These are phyloP conservation scores for Trypanosoma congolense DNA, from an alignment of 208 protist species.

Conservation along the genomic window DNA sequence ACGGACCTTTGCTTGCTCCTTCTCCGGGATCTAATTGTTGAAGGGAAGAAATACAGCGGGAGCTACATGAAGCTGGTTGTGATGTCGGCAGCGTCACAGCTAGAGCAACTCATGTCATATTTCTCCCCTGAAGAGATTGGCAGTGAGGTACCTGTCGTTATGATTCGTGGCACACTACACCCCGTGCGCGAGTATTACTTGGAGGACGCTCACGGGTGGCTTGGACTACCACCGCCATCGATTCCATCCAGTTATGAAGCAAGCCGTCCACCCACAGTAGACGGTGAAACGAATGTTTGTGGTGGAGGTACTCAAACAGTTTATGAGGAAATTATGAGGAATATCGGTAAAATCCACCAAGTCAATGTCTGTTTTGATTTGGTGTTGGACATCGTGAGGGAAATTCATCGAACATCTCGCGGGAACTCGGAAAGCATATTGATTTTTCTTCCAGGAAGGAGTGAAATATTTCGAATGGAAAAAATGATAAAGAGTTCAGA, in stretches of 20 bases:
- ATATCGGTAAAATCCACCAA: slow-evolving; percentile 54
- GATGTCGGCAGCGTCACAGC: slow-evolving; percentile 93
- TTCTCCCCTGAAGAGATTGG: slow-evolving; percentile 36
- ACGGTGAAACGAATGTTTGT: slow-evolving; percentile 4
- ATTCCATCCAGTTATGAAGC: slow-evolving; percentile 34
- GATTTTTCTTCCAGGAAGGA: slow-evolving; percentile 89
- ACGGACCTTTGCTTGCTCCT: slow-evolving; percentile 82
- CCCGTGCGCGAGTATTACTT: slow-evolving; percentile 81
- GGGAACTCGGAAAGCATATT: slow-evolving; percentile 70
- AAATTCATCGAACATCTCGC: slow-evolving; percentile 37
- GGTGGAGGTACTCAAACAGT: slow-evolving; percentile 8
- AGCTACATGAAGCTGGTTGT: slow-evolving; percentile 94
- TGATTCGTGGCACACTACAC: slow-evolving; percentile 83
- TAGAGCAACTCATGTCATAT: slow-evolving; percentile 72
- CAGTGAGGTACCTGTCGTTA: slow-evolving; percentile 48
- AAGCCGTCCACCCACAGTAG: slow-evolving; percentile 6
- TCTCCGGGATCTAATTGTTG: slow-evolving; percentile 55
- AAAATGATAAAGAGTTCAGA: slow-evolving; percentile 43
- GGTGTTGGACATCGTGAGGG: slow-evolving; percentile 52
- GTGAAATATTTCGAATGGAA: slow-evolving; percentile 71
- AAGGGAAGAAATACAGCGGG: slow-evolving; percentile 43
- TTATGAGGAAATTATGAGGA: slow-evolving; percentile 61
- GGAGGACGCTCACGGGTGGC: slow-evolving; percentile 70
- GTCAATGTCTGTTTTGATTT: slow-evolving; percentile 68
- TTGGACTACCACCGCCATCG: slow-evolving; percentile 24